phyloP scores from a whole-genome alignment of 495 filamentous ascomycete species.

The Achaetomiella virescens region DNA sequence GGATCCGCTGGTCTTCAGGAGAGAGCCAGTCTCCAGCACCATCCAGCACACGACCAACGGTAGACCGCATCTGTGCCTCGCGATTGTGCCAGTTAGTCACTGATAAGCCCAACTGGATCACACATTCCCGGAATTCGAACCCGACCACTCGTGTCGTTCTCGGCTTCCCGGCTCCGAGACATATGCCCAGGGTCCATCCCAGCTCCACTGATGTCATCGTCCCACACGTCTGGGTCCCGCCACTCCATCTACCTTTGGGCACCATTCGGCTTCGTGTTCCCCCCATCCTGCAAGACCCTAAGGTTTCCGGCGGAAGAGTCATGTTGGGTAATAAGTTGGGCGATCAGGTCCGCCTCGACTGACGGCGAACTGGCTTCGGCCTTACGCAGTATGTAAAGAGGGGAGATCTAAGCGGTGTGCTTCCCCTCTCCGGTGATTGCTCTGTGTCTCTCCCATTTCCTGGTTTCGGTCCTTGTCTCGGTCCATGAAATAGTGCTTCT shows the following conservation, averaged over 20 bases:
- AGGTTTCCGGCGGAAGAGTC: neutral
- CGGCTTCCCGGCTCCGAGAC: neutral
- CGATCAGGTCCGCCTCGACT: neutral
- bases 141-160: neutral
- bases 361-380: neutral
- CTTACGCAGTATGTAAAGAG: neutral
- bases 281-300: too few species aligned
- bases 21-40: too few species aligned
- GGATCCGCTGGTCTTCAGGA: neutral
- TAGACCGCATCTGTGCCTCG: too few species aligned
- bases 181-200: neutral
- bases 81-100: too few species aligned
- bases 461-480: too few species aligned
- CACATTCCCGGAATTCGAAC: too few species aligned
- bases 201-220: slow-evolving; percentile 5
- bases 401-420: neutral
- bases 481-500: too few species aligned
- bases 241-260: neutral
- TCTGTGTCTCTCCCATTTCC: too few species aligned
- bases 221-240: neutral
- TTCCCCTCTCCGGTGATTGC: neutral
- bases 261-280: neutral
- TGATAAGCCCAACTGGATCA: too few species aligned
- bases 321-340: neutral
- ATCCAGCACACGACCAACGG: too few species aligned